Percentiles rank a stretch among this genome's conserved stretches.
Conservation (phyloP, 2,329 filamentous ascomycete species). For the Pseudophaeomoniella oleicola region DNA sequence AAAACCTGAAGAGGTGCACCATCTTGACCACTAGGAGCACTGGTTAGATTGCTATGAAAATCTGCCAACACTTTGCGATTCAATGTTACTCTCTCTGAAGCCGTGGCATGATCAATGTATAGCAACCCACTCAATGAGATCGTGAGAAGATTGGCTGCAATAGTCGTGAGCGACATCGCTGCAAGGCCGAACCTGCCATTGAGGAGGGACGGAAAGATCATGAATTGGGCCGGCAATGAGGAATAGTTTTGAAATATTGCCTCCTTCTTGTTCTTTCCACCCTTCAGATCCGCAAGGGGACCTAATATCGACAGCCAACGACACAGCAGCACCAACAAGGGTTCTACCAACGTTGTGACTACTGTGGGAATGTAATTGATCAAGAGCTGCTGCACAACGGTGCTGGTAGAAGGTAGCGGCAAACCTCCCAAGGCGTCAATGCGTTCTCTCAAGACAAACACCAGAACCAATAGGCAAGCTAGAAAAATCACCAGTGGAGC, state of each 20-base stretch:
- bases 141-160: conserved; percentile 38
- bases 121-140: conserved; percentile 39
- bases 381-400: conserved; percentile 24
- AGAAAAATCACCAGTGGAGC: too few relatives aligned
- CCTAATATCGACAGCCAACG: conserved; percentile 38
- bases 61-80: too few relatives aligned
- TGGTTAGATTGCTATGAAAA: too few relatives aligned
- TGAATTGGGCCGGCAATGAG: conserved; percentile 40
- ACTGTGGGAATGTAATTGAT: conserved; percentile 39
- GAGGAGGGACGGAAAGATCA: conserved; percentile 29
- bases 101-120: conserved; percentile 1
- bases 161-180: conserved; percentile 30
- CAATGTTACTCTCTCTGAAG: too few relatives aligned
- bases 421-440: too few relatives aligned
- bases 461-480: too few relatives aligned
- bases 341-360: conserved; percentile 41
- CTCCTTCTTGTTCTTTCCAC: conserved; percentile 22
- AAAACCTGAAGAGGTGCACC: too few relatives aligned
- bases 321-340: conserved; percentile 41
- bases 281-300: conserved; percentile 40
- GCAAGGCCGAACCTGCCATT: conserved; percentile 32
- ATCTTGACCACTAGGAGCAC: too few relatives aligned
- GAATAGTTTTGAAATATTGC: conserved; percentile 35
- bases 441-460: too few relatives aligned
- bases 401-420: conserved; percentile 18